phyloP scores from a whole-genome alignment of 495 filamentous ascomycete species.

The Penicillium flavigenum region DNA sequence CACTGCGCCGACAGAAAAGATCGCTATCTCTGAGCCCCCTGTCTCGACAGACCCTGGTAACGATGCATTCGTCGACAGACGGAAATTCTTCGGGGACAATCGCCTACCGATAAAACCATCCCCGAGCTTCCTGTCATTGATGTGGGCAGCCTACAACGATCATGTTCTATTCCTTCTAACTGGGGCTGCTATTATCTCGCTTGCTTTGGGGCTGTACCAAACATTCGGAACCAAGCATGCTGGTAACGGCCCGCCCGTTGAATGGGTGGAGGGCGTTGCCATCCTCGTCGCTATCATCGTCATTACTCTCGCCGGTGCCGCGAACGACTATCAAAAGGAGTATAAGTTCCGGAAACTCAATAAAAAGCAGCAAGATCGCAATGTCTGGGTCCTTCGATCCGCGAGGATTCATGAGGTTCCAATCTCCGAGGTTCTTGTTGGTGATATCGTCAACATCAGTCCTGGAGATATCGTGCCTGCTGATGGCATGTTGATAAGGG shows the following conservation, averaged over 20 bases:
- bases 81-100: slow-evolving; percentile 8
- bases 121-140: slow-evolving; percentile 34
- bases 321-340: slow-evolving; percentile 69
- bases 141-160: slow-evolving; percentile 73
- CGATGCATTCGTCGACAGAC: slow-evolving; percentile 5
- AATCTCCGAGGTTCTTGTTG: slow-evolving; percentile 70
- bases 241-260: slow-evolving; percentile 45
- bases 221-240: slow-evolving; percentile 35
- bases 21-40: background rate
- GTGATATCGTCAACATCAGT: slow-evolving; percentile 72
- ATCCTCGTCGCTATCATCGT: slow-evolving; percentile 68
- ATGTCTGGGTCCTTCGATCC: slow-evolving; percentile 66
- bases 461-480: slow-evolving; percentile 76
- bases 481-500: slow-evolving; percentile 66
- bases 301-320: slow-evolving; percentile 60
- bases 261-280: slow-evolving; percentile 71
- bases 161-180: slow-evolving; percentile 70
- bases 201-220: slow-evolving; percentile 66
- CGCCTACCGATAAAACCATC: slow-evolving; percentile 3
- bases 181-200: slow-evolving; percentile 67
- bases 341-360: slow-evolving; percentile 58
- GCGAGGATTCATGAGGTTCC: slow-evolving; percentile 65
- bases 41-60: background rate
- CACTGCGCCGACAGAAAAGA: background rate
- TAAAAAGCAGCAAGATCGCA: slow-evolving; percentile 59